Evolutionary conservation across 2,329 filamentous ascomycete genomes (phyloP), one percentile per base, ranked within the genome.

Genomic region (Claviceps pazoutovae): DNA sequence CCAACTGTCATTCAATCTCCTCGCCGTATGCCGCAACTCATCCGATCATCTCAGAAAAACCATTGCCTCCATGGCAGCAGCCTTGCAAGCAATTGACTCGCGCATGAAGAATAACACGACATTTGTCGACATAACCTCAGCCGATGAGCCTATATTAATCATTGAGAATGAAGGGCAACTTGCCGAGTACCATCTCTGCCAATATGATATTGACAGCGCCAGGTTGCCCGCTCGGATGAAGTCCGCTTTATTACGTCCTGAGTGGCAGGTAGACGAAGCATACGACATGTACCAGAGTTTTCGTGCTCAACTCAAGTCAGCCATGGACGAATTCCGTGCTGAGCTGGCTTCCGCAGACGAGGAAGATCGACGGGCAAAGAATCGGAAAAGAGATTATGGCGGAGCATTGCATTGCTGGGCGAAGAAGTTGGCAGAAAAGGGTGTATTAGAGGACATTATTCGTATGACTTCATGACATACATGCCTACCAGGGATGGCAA

Each of bases 1-100:
- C 11, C 74, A 80, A 50, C 75, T 87, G 34, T 77, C 83, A n/a
- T 94, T 88, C 68, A 89, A 80, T 56, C 78, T 95, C 39, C 73
- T 95, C 48, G 83, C 87, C 23, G 69, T 95, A 2, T 84, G 84
- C 56, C 76, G 78, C 53, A 84, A 83, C 53, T 82, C 86, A 0
- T 65, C 85, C 1, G 59, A 68, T 13, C 63, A 67, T 3, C 68
- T 82, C 11, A 71, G 62, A 53, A 76, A 54, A 64, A 67, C 66
- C 5, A 70, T 82, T 21, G 69, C 71, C 2, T 55, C 60, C 23
- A 71, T 69, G 46, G 60, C 74, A 51, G 64, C 71, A 56, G 63
- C 64, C 17, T 55, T 77, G 34, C 56, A 61, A 6, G 58, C 59
- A 30, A 60, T 80, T 2, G 60, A 71, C 48, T 55, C 59, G 1